Base-by-base conservation (phyloP, 2,329 filamentous ascomycete genomes). In the Colletotrichum limetticola region DNA sequence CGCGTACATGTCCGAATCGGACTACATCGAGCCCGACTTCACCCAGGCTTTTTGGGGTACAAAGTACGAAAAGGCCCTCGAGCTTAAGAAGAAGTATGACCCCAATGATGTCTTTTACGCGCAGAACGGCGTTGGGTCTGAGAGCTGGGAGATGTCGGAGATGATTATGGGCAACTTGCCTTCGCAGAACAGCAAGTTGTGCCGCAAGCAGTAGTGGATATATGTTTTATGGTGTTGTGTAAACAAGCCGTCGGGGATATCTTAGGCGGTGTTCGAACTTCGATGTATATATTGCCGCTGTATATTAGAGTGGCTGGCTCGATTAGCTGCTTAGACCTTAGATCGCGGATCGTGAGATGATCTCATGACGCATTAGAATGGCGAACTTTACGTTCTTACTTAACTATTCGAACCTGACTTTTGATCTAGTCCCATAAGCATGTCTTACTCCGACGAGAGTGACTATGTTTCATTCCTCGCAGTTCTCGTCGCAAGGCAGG, bases 1-100 rank as follows among this genome's bases (percentile, higher is more conserved):
- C 30, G 74, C 74, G 19, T 76, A 76, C 70, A 68, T 76, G 64
- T 75, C 74, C 6, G 75, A 76, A 65, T 79, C 78, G 3, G 79
- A 82, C 67, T 73, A 72, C 60, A 64, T 67, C 53, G 75, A 76
- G 55, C 75, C 75, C 24, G 56, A 76, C 55, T 76, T 75, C 58
- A 65, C 66, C 22, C 73, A 76, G 65, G 69, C 74, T 4, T 76
- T 76, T 73, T 76, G 69, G 66, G 75, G 75, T 42, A 67, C 56
- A 22, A 76, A 76, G 30, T 76, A 76, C 59, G 57, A 28, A 1
- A 74, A 68, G 28, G 62, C 71, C 6, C 67, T 68, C 49, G 37
- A 61, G 53, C 71, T 76, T n/a, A 76, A 76, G 74, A 70, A 74
- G 67, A 66, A 28, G 64, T 61, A 53, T 42, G 75, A 76, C 52